These are phyloP conservation scores for Pseudogymnoascus sp. DNA, from an alignment of 2,329 filamentous ascomycete genomes.

Conservation along the genomic window DNA sequence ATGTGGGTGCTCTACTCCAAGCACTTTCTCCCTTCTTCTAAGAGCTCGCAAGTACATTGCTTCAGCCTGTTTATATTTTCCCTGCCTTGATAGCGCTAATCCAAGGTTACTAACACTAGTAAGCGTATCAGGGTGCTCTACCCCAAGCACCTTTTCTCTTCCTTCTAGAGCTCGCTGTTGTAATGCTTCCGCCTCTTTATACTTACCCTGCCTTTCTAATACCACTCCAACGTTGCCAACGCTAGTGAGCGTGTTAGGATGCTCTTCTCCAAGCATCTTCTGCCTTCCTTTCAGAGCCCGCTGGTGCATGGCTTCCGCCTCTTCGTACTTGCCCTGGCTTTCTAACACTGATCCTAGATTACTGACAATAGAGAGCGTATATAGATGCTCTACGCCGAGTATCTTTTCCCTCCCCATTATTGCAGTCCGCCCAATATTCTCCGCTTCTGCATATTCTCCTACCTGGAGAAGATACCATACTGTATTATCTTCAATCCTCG, in stretches of 20 bases:
- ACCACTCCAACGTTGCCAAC: too few relatives aligned
- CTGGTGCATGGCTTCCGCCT: background rate
- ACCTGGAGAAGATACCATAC: background rate
- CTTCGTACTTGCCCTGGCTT: background rate
- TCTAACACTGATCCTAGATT: background rate
- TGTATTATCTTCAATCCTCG: background rate
- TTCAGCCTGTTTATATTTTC: too few relatives aligned
- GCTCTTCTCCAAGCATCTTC: too few relatives aligned
- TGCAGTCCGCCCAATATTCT: background rate
- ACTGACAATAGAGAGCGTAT: background rate
- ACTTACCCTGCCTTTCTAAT: too few relatives aligned
- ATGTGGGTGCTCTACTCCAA: background rate
- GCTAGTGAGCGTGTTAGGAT: too few relatives aligned
- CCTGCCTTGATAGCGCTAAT: background rate
- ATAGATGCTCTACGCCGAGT: background rate
- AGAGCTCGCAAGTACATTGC: too few relatives aligned
- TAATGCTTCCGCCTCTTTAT: too few relatives aligned
- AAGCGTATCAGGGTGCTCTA: background rate
- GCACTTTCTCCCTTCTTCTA: conserved; percentile 3
- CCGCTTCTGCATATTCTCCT: background rate
- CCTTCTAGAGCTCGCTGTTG: background rate
- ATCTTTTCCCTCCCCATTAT: background rate
- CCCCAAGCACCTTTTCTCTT: background rate
- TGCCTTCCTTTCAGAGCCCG: background rate
- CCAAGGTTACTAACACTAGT: conserved; percentile 1